Evolutionary conservation across 768 basidiomycete species (phyloP).

Genomic region (Suillus tomentosus): DNA sequence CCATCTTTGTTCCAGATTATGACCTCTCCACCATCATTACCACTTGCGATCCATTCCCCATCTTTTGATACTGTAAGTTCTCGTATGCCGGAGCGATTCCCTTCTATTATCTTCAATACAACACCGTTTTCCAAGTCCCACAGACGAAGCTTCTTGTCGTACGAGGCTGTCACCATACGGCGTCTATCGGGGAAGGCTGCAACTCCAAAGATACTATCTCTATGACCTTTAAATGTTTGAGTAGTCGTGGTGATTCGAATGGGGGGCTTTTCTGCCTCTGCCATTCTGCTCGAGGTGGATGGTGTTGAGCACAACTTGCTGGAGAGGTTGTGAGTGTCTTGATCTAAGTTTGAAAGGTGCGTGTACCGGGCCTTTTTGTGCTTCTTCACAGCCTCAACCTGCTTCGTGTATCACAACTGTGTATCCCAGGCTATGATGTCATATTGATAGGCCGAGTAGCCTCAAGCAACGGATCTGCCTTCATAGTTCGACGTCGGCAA

Average conservation of each 20-base stretch:
- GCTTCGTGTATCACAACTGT: too few relatives aligned
- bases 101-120: not conserved
- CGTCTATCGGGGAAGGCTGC: conserved; percentile 1
- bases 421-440: too few relatives aligned
- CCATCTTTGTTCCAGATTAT: not conserved
- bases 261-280: not conserved
- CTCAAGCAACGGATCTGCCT: too few relatives aligned
- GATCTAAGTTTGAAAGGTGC: not conserved
- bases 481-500: too few relatives aligned
- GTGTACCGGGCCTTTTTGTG: not conserved
- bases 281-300: not conserved
- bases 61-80: not conserved
- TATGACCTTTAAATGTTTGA: not conserved
- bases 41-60: not conserved
- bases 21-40: not conserved
- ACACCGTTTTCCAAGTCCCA: not conserved
- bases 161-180: not conserved
- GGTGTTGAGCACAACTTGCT: not conserved
- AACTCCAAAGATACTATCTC: not conserved
- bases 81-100: not conserved
- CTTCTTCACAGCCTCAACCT: not conserved
- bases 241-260: not conserved
- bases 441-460: too few relatives aligned
- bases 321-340: not conserved
- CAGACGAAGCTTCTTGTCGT: not conserved